phyloP scores from a whole-genome alignment of 257 asterid species.

The Ligustrum vulgare region DNA sequence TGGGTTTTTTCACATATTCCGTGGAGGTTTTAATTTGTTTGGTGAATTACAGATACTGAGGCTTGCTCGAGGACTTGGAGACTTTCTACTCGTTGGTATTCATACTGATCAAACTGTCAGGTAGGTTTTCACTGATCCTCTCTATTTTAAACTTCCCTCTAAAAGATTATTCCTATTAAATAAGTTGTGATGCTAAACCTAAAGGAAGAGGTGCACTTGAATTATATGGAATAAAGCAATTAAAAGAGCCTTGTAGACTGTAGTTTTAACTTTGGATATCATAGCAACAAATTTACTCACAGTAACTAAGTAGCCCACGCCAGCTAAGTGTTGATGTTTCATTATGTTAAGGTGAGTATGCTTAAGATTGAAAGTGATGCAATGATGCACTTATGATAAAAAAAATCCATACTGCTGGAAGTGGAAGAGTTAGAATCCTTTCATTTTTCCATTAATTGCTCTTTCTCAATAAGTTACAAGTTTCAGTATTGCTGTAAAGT shows the following conservation, averaged over 20 bases:
- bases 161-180: neutral
- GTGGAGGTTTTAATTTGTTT: slow-evolving; percentile 20
- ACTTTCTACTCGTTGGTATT: slow-evolving; percentile 98
- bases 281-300: neutral
- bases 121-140: slow-evolving; percentile 30
- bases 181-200: neutral
- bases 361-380: neutral
- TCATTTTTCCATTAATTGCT: neutral
- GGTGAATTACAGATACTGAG: slow-evolving; percentile 63
- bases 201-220: neutral
- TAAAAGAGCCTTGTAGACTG: neutral
- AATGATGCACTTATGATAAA: neutral
- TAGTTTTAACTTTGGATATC: neutral
- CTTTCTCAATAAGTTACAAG: neutral
- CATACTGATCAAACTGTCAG: slow-evolving; percentile 95
- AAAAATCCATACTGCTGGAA: too few species aligned
- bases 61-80: slow-evolving; percentile 96
- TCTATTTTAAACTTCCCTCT: slow-evolving; percentile 11
- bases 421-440: neutral
- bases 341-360: neutral
- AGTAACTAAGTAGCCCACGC: neutral
- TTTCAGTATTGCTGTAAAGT: neutral
- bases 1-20: neutral
- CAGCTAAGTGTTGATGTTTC: neutral
- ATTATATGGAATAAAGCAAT: neutral